Base-by-base conservation (phyloP, 352 stramenopile species). In the Globisporangium middletonii region DNA sequence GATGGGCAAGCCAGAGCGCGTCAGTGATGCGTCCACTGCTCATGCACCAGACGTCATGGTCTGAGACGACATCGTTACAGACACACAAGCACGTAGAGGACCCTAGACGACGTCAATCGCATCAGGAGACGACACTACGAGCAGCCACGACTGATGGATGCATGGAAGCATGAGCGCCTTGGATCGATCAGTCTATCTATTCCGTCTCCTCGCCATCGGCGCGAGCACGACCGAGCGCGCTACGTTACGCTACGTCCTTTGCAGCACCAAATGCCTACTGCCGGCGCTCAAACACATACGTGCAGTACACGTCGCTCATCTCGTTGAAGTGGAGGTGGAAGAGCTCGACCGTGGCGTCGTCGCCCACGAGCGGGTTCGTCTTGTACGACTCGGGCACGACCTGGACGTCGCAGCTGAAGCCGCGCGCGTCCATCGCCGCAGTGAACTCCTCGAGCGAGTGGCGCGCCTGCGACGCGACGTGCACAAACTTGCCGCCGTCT, bases 281-380 rank as follows among this genome's bases (percentile, higher is more conserved):
- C 62, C 79, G 72, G 12, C 65, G 69, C 43, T 72, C 86, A 56
- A 94, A 94, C 8, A 77, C 90, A 75, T 94, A 94, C 57, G 92
- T 76, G 68, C 81, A 91, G 69, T 94, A 94, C 62, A 84, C 75
- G 64, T 94, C 85, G 62, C 75, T 88, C 86, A 95, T 93, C 61
- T 95, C 86, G 72, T 93, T 93, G 67, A 95, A 95, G 60, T 95
- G 86, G 55, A 95, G 62, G 59, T 83, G 66, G 49, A 94, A 94
- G 30, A 94, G 64, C 65, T 91, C 79, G 19, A 84, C 66, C 1
- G 71, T 68, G 1, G 77, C 74, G 26, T 88, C 78, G 38, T 79
- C 73, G 51, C 77, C 75, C 3, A 92, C 82, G 13, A 95, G 60
- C 27, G 86, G 86, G 55, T 95, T 95, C n/a, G 59, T 68, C 67